These are phyloP conservation scores for Cystobasidium tubakii DNA, from an alignment of 768 basidiomycete genomes.

Conservation along the genomic window DNA sequence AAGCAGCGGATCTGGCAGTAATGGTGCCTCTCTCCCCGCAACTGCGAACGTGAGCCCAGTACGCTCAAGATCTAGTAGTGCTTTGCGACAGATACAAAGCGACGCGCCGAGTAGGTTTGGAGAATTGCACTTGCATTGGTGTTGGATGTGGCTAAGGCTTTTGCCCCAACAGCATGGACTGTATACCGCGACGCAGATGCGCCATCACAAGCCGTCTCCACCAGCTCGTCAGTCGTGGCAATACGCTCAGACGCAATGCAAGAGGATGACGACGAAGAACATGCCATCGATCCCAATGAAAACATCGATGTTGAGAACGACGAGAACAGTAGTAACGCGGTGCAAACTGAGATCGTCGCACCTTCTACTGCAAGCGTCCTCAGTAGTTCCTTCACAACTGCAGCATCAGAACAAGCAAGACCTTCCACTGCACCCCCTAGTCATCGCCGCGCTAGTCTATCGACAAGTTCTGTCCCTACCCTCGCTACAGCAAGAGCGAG, in stretches of 20 bases:
- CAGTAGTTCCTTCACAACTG: not conserved
- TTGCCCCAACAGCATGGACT: conserved; percentile 16
- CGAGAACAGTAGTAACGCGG: not conserved
- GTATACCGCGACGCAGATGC: conserved; percentile 5
- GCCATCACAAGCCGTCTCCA: not conserved
- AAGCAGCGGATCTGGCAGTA: not conserved
- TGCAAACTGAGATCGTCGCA: not conserved
- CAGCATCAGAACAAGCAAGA: not conserved
- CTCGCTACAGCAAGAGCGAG: not conserved
- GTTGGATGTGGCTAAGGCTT: too few relatives aligned
- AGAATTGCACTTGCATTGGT: too few relatives aligned
- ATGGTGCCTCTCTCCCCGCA: not conserved
- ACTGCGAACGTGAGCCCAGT: not conserved
- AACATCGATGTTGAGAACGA: not conserved
- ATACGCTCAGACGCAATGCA: not conserved
- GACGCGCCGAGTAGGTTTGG: not conserved
- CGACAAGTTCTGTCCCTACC: not conserved
- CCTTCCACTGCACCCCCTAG: not conserved
- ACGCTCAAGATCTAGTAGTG: not conserved
- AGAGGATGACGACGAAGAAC: not conserved
- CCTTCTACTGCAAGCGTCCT: not conserved
- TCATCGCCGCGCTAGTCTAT: not conserved
- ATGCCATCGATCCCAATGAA: not conserved
- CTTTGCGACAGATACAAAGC: not conserved
- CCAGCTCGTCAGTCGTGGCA: not conserved